Percentiles rank a stretch among this genome's conserved stretches.
These are phyloP conservation scores for Apostasia shenzhenica DNA, from an alignment of 106 monocot species.

Conservation along the genomic window DNA sequence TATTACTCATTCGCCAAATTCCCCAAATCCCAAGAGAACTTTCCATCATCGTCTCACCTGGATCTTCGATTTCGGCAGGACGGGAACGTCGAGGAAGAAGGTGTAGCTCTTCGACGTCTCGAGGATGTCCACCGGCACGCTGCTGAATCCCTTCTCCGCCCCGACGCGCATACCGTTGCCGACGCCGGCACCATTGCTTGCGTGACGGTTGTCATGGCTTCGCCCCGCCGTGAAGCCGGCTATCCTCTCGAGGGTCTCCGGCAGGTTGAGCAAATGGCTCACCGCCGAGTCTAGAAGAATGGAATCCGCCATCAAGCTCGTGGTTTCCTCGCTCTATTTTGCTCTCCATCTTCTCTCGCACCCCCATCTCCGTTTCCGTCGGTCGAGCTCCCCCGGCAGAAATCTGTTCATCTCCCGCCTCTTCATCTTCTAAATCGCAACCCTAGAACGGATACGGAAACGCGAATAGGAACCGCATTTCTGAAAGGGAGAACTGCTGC, in stretches of 20 bases:
- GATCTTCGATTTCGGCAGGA: conserved; percentile 69
- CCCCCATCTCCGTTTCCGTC: too few species aligned
- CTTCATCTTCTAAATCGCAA: too few species aligned
- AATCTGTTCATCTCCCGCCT: too few species aligned
- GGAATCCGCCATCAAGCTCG: conserved; percentile 16
- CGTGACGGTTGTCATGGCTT: conserved; percentile 2
- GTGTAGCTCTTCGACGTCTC: conserved; percentile 49
- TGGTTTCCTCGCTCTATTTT: neutral
- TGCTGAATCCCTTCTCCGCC: neutral
- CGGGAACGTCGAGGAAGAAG: conserved; percentile 82
- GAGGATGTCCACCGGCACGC: conserved; percentile 55
- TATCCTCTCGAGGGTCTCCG: conserved; percentile 30
- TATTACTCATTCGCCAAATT: too few species aligned
- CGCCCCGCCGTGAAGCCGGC: neutral
- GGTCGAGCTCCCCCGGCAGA: too few species aligned
- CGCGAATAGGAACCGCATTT: too few species aligned
- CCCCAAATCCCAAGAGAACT: neutral
- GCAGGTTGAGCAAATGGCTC: conserved; percentile 23
- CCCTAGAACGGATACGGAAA: too few species aligned
- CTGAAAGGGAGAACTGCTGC: too few species aligned
- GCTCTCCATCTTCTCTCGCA: too few species aligned
- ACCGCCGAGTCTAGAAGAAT: conserved; percentile 23
- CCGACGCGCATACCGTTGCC: neutral
- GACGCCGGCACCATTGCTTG: neutral
- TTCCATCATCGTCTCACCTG: conserved; percentile 25